A percentile compares a stretch with the other conserved stretches of the same genome.
Conservation (phyloP, 2,329 filamentous ascomycete genomes). For the Trichoderma citrinoviride region DNA sequence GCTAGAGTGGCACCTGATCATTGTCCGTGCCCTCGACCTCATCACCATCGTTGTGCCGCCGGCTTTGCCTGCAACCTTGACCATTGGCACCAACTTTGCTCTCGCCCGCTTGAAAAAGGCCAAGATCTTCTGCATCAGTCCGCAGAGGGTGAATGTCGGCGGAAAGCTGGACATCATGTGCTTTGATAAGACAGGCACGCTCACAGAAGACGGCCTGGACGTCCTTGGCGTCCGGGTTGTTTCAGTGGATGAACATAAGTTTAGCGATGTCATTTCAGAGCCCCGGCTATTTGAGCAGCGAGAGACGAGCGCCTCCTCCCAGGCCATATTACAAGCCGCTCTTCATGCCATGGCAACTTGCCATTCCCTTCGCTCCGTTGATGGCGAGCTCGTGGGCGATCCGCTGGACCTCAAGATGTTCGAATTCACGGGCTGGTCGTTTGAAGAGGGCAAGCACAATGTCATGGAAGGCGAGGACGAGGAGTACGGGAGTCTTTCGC, state of each 20-base stretch:
- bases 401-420: conserved; percentile 98
- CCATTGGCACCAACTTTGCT: conserved; percentile 95
- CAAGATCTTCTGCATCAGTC: conserved; percentile 95
- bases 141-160: conserved; percentile 92
- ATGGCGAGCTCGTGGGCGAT: conserved; percentile 86
- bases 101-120: conserved; percentile 81
- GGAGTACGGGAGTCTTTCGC: conserved; percentile 71
- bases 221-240: conserved; percentile 85
- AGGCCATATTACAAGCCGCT: conserved; percentile 54
- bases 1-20: conserved; percentile 83
- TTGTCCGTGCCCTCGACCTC: conserved; percentile 87
- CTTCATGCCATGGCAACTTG: conserved; percentile 97
- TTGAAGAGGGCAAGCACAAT: conserved; percentile 78
- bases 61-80: conserved; percentile 88
- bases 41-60: conserved; percentile 98
- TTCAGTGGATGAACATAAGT: conserved; percentile 58
- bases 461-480: conserved; percentile 66
- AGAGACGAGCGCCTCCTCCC: conserved; percentile 30
- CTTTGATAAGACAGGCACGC: conserved; percentile 98
- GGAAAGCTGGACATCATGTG: conserved; percentile 95
- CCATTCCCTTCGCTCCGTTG: conserved; percentile 83
- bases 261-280: conserved; percentile 73
- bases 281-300: conserved; percentile 56
- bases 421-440: conserved; percentile 89
- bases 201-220: conserved; percentile 94